These are phyloP conservation scores for Colletotrichum cereale DNA, from an alignment of 2,329 filamentous ascomycete species.

Conservation along the genomic window DNA sequence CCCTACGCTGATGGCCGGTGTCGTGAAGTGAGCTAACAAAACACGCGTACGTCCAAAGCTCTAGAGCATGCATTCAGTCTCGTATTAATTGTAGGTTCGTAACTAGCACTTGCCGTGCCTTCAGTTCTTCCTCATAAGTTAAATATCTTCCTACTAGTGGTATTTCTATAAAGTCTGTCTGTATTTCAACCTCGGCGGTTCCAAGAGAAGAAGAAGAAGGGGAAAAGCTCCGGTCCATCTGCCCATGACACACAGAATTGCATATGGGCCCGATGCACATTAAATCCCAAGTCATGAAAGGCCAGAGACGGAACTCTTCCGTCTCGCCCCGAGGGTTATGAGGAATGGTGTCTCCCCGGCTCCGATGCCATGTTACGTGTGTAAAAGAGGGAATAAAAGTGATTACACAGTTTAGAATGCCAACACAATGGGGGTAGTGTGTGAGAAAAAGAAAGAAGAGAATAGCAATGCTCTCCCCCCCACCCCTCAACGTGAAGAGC, in stretches of 20 bases:
- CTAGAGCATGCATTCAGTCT: not conserved
- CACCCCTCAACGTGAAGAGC: conserved; percentile 11
- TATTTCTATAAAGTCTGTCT: conserved; percentile 18
- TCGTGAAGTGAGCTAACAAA: not conserved
- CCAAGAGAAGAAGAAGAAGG: not conserved
- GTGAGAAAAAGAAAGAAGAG: conserved; percentile 3
- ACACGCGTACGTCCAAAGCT: not conserved
- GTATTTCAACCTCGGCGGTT: conserved; percentile 5
- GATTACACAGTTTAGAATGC: conserved; percentile 18
- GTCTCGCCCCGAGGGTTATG: not conserved
- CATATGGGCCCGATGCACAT: conserved; percentile 1
- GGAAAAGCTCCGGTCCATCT: conserved; percentile 14
- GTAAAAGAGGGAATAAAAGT: conserved; percentile 28
- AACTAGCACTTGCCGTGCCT: not conserved
- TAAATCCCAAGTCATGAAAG: conserved; percentile 23
- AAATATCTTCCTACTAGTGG: conserved; percentile 19
- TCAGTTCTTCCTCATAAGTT: conserved; percentile 8
- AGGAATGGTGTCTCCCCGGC: conserved; percentile 13
- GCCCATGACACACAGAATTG: not conserved
- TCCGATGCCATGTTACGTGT: conserved; percentile 29
- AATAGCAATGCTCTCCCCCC: conserved; percentile 5
- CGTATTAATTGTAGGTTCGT: not conserved
- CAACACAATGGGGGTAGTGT: not conserved
- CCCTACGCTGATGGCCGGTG: not conserved
- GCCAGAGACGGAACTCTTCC: conserved; percentile 17